Evolutionary conservation across 2,329 filamentous ascomycete genomes (phyloP).

Genomic region (Berkeleyomyces rouxiae): DNA sequence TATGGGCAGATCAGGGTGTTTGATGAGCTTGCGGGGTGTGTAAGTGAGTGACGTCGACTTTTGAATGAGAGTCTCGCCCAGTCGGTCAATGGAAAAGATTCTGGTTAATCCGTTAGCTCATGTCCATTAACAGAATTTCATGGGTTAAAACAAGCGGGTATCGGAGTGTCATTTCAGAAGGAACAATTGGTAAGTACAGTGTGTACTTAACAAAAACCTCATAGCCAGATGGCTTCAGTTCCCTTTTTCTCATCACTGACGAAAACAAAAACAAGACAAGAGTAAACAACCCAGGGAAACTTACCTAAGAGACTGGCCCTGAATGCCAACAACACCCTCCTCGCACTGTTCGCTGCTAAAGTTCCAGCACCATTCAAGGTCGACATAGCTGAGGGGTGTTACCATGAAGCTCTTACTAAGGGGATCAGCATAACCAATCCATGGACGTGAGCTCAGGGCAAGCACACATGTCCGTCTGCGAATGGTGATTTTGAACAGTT

Average conservation of each 20-base stretch:
- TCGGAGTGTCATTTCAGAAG: slow-evolving; percentile 53
- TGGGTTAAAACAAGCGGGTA: slow-evolving; percentile 16
- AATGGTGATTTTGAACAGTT: slow-evolving; percentile 80
- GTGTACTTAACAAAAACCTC: slow-evolving; percentile 32
- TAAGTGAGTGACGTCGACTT: slow-evolving; percentile 76
- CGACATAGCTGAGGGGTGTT: slow-evolving; percentile 75
- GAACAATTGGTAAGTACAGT: slow-evolving; percentile 77
- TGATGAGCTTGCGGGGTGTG: slow-evolving; percentile 74
- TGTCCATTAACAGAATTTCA: slow-evolving; percentile 7
- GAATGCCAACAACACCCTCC: slow-evolving; percentile 86
- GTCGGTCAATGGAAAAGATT: slow-evolving; percentile 80
- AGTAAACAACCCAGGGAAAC: slow-evolving; percentile 18
- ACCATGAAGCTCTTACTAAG: slow-evolving; percentile 70
- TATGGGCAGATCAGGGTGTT: slow-evolving; percentile 71
- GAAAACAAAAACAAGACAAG: slow-evolving; percentile 19
- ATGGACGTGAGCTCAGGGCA: slow-evolving; percentile 82
- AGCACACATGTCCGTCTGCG: slow-evolving; percentile 72
- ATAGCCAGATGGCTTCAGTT: slow-evolving; percentile 38
- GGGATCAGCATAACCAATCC: slow-evolving; percentile 84
- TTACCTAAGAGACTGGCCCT: slow-evolving; percentile 75
- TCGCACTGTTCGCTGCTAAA: slow-evolving; percentile 90
- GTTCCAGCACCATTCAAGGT: slow-evolving; percentile 87
- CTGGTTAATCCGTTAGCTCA: slow-evolving; percentile 29
- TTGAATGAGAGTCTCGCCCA: slow-evolving; percentile 72
- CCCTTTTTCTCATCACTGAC: slow-evolving; percentile 48